Evolutionary conservation across 371 early-diverging fungal genomes (phyloP), one percentile per base, ranked within the genome.

Genomic region (Mortierella sp.): DNA sequence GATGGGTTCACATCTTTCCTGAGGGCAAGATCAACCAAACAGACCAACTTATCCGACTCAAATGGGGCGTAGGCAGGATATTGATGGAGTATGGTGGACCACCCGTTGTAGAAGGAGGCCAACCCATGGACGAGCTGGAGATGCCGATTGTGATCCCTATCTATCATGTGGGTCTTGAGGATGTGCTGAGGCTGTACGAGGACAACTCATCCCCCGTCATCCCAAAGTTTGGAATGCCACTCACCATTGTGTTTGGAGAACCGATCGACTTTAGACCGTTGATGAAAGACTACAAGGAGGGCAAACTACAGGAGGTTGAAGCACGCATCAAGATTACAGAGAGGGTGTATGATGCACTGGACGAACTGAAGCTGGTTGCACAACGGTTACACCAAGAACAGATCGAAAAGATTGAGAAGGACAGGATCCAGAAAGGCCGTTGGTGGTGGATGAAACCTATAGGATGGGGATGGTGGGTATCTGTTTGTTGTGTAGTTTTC

Each of bases 61-160:
- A 91, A 63, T 96, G 96, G 96, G 96, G 96, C 7, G 84, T 96
- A 7, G 92, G 91, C 9, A 86, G 95, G 34, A 79, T 96, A 51
- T 64, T 94, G 17, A 92, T 93, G 92, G 96, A 95, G 52, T 82
- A 80, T 57, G 68, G 51, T 1, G 81, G 79, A 29, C 71, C 79
- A 0, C 89, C 94, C 0, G 72, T 92, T 10, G 56, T 53, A 13
- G 57, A 67, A 21, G 76, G 76, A 34, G 76, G 76, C 37, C 59
- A 61, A 22, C 76, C 76, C 16, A 60, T 66, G 85, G 70, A 28
- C 72, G 79, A 47, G 63, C 67, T 47, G 45, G 79, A 51, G 64
- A 80, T 68, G 65, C 43, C 82, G 12, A 68, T 67, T 63, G 46
- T 65, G 67, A 54, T 81, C 69, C 62, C 79, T 67, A 66, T 76